A percentile compares a stretch with the other conserved stretches of the same genome.
Evolutionary conservation across 805 yeast genomes (phyloP).

Genomic region (Blastobotrys peoriensis): DNA sequence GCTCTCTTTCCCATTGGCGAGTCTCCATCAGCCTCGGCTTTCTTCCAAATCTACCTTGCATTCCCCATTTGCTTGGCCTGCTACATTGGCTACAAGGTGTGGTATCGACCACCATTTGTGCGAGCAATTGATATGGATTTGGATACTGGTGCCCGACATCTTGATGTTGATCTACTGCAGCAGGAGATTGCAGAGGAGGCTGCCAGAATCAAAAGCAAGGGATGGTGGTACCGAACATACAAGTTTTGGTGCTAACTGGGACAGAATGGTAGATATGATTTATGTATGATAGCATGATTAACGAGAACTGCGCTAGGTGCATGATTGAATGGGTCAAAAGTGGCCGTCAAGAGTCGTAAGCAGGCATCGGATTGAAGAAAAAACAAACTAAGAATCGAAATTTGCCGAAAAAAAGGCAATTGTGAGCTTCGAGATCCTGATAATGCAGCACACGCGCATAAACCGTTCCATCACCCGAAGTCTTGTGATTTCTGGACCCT

Average conservation of each 20-base stretch:
- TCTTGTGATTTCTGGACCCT: too few relatives aligned
- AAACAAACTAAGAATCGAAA: too few relatives aligned
- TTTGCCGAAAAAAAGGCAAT: too few relatives aligned
- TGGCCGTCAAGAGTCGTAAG: too few relatives aligned
- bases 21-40: constrained; percentile 21
- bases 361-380: too few relatives aligned
- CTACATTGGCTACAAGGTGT: constrained; percentile 49
- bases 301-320: too few relatives aligned
- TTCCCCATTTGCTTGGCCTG: constrained; percentile 37
- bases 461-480: not conserved
- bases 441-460: too few relatives aligned
- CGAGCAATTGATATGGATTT: constrained; percentile 49
- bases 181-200: constrained; percentile 53
- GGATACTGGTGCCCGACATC: constrained; percentile 55
- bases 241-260: constrained; percentile 38
- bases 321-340: too few relatives aligned
- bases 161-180: constrained; percentile 47
- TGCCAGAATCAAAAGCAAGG: constrained; percentile 37
- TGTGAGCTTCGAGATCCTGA: too few relatives aligned
- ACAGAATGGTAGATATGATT: too few relatives aligned
- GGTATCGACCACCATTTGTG: constrained; percentile 38
- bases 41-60: constrained; percentile 53
- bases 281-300: too few relatives aligned
- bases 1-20: constrained; percentile 64
- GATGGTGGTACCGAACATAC: constrained; percentile 41